Evolutionary conservation across 352 stramenopile species (phyloP).

Genomic region (Pythium inflatum): DNA sequence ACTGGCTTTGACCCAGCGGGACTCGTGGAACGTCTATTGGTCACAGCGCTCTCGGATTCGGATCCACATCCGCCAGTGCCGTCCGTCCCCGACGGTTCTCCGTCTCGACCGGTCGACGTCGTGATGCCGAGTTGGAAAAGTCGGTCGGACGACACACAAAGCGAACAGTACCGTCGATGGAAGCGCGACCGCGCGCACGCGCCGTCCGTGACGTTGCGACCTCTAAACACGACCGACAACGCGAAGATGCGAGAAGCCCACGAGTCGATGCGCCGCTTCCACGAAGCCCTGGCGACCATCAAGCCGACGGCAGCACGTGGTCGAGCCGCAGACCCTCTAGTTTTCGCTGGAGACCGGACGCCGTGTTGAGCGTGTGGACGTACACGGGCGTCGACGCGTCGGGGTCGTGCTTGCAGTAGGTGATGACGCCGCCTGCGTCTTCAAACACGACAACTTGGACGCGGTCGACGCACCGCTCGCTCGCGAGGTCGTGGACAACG

Average conservation of each 20-base stretch:
- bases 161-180: conserved; percentile 27
- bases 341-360: conserved; percentile 61
- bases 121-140: conserved; percentile 1
- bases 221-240: too few relatives aligned
- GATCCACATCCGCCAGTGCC: too few relatives aligned
- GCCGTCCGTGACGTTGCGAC: too few relatives aligned
- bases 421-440: conserved; percentile 63
- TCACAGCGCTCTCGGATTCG: conserved; percentile 9
- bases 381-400: not conserved
- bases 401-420: conserved; percentile 54
- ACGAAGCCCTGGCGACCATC: conserved; percentile 40
- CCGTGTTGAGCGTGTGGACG: conserved; percentile 73
- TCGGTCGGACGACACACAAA: conserved; percentile 7
- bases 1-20: conserved; percentile 4
- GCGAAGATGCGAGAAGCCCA: too few relatives aligned
- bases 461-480: conserved; percentile 46
- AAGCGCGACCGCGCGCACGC: not conserved
- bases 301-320: conserved; percentile 36
- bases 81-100: too few relatives aligned
- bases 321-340: conserved; percentile 52
- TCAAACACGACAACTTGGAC: conserved; percentile 66
- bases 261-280: conserved; percentile 52
- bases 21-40: conserved; percentile 15
- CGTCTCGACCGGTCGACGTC: not conserved
- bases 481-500: conserved; percentile 45